These are phyloP conservation scores for Prunus kanzakura DNA, from an alignment of 306 rosid species.

Conservation along the genomic window DNA sequence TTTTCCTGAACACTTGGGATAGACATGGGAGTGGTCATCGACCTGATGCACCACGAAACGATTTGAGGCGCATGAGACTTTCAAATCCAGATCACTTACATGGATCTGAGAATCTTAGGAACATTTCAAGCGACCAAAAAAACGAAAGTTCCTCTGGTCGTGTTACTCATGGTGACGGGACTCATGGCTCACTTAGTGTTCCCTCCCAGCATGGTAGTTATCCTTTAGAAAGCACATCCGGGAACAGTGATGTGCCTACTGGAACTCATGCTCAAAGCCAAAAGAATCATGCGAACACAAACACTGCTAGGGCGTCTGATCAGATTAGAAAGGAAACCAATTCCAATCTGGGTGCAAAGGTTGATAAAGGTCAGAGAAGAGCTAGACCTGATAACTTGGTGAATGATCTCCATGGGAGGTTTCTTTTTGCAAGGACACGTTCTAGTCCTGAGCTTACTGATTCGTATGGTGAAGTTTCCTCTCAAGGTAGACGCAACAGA, in stretches of 20 bases:
- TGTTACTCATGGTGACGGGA: conserved; percentile 41
- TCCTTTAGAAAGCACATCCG: conserved; percentile 40
- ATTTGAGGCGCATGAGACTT: conserved; percentile 48
- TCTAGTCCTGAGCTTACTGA: conserved; percentile 98
- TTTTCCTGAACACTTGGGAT: conserved; percentile 94
- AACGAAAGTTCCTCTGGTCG: conserved; percentile 41
- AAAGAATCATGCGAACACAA: conserved; percentile 50
- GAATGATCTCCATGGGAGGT: conserved; percentile 62
- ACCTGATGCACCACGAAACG: conserved; percentile 84
- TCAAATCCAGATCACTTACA: conserved; percentile 47
- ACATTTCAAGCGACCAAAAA: conserved; percentile 40
- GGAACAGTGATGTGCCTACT: conserved; percentile 44
- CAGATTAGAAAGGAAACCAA: conserved; percentile 49
- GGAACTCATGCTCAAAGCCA: conserved; percentile 46
- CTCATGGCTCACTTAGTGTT: conserved; percentile 34
- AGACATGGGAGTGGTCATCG: conserved; percentile 97
- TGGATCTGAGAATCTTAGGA: conserved; percentile 50
- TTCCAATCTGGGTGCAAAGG: conserved; percentile 38
- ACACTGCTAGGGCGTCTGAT: conserved; percentile 45
- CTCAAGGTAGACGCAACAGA: conserved; percentile 55
- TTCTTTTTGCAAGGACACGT: conserved; percentile 85
- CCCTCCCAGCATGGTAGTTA: conserved; percentile 54
- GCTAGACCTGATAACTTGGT: conserved; percentile 36
- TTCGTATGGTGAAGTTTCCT: conserved; percentile 63
- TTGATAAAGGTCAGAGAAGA: conserved; percentile 58